Evolutionary conservation across 139 green algal species (phyloP).

Genomic region (Chlorella sp.): DNA sequence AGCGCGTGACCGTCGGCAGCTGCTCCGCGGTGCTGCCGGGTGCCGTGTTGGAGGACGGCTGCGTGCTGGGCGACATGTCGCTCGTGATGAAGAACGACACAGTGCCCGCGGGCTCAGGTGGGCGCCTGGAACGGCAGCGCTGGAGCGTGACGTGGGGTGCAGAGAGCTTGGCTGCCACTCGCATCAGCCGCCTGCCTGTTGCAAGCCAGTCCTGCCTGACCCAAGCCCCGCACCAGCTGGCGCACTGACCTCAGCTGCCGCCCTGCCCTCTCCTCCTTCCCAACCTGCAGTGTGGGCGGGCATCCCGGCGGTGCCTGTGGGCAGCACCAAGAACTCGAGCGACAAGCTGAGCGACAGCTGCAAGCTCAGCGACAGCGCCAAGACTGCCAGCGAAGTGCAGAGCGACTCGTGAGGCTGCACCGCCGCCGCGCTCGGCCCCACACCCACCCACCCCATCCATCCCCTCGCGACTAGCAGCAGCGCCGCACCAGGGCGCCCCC

Average conservation of each 20-base stretch:
- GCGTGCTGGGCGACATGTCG: neutral
- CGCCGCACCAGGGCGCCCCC: too few species aligned
- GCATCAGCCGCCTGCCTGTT: too few species aligned
- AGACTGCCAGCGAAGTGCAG: neutral
- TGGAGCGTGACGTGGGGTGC: neutral
- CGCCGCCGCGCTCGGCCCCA: too few species aligned
- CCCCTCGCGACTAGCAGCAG: too few species aligned
- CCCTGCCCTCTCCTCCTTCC: too few species aligned
- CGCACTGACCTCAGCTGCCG: too few species aligned
- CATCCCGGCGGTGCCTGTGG: neutral
- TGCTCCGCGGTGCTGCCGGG: neutral
- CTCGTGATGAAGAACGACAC: neutral
- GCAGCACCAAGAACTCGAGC: neutral
- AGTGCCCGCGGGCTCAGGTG: neutral
- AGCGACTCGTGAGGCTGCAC: too few species aligned
- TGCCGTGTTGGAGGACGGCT: constrained; percentile 1
- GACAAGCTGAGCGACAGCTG: neutral
- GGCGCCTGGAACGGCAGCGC: too few species aligned
- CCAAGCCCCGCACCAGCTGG: too few species aligned
- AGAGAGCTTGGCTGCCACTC: too few species aligned
- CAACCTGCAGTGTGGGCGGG: neutral
- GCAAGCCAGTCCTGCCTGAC: too few species aligned
- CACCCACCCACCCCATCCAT: too few species aligned
- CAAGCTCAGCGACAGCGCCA: constrained; percentile 2
- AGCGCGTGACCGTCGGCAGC: neutral